Base-by-base conservation (phyloP, 208 protist species). In the Acanthamoeba quina region DNA sequence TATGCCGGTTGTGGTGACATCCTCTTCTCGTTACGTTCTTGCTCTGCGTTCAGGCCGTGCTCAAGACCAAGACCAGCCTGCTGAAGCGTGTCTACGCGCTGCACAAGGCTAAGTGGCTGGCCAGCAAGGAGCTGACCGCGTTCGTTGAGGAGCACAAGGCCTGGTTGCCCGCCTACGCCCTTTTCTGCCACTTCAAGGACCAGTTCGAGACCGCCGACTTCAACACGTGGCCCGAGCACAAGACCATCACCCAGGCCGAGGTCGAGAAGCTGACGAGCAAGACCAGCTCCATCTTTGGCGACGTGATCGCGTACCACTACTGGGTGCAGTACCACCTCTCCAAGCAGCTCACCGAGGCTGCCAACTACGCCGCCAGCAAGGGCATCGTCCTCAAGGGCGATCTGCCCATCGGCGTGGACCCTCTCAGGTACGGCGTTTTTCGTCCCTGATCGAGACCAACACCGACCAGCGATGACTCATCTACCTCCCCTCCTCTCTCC, bases 371-470 rank as follows among this genome's bases (percentile, higher is more conserved):
- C n/a, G 52, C 52, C 15, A 17, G 47, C 0, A 85, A 97, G 13
- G 88, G 96, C 41, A 95, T 98, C n/a, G 93, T 72, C 21, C 34
- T 98, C 6, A 98, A 98, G 88, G 97, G 97, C 91, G 97, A 98
- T 95, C 82, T 98, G 24, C 97, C 97, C 52, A 98, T 98, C 76
- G 97, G 97, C 76, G 97, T 98, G 26, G 94, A 95, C 49, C 89
- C 89, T n/a, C 89, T 93, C 62, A 91, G 83, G 83, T 90, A 44
- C 41, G 1, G 4, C 41, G 56, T 1, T 5, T 26, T 62, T 62
- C 19, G 13, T 62, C 56, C 56, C 21, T 2, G 41, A 44, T 10
- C 10, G 17, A 19, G 3, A 7, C 1, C 52, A 1, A 19, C 52
- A 2, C 17, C 52, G 1, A 2, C 11, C 52, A 10, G 13, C 2